Evolutionary conservation across 305 asterid species (phyloP).

Genomic region (Caryopteris hybrid): DNA sequence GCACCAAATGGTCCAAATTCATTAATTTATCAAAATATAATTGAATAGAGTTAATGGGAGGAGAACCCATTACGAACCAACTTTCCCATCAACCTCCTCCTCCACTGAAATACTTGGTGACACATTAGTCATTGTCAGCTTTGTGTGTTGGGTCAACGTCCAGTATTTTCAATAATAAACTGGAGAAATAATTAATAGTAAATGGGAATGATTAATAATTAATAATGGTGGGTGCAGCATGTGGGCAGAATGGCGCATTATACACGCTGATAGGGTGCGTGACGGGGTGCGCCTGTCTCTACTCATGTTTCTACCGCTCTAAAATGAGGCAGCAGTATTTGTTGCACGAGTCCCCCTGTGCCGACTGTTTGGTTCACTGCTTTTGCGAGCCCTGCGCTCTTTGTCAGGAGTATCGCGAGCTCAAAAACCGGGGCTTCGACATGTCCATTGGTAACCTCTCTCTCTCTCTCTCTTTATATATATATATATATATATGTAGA

Average conservation of each 20-base stretch:
- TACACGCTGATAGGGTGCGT: constrained; percentile 62
- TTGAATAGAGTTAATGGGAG: no score
- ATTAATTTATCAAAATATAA: no score
- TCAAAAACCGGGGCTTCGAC: constrained; percentile 64
- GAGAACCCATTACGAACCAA: no score
- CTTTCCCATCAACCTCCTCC: no score
- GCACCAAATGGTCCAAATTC: no score
- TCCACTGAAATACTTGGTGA: no score
- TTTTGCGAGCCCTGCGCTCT: constrained; percentile 75
- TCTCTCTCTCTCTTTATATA: no score
- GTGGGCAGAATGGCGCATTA: constrained; percentile 69
- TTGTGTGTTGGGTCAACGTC: no score
- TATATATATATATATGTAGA: background rate
- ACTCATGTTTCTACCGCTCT: constrained; percentile 80
- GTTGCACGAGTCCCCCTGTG: constrained; percentile 53
- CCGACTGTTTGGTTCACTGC: constrained; percentile 75
- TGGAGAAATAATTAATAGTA: no score
- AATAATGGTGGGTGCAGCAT: constrained; percentile 42
- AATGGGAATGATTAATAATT: no score
- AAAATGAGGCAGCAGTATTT: constrained; percentile 69
- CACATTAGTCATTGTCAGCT: no score
- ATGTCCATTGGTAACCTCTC: constrained; percentile 56
- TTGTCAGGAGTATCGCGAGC: constrained; percentile 91
- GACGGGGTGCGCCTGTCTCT: constrained; percentile 63
- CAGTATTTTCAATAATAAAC: no score